phyloP scores from a whole-genome alignment of 495 filamentous ascomycete genomes.

The Clohesyomyces aquaticus region DNA sequence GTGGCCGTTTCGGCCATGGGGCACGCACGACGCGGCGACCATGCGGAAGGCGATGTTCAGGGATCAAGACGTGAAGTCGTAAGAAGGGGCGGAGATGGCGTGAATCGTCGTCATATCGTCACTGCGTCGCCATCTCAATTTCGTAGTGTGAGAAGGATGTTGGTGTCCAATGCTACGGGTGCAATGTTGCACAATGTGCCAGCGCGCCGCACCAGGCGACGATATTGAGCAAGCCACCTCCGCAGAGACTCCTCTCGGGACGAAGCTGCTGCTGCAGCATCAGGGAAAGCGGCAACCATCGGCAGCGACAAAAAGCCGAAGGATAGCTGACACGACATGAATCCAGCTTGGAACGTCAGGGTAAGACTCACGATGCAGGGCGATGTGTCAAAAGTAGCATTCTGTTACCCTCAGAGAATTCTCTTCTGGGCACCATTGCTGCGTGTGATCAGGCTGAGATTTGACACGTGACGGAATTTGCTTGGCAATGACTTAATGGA shows the following conservation, averaged over 20 bases:
- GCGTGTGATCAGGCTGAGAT: constrained; percentile 17
- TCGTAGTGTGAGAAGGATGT: constrained; percentile 5
- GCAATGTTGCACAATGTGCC: constrained; percentile 19
- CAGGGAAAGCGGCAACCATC: constrained; percentile 2
- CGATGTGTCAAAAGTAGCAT: constrained; percentile 22
- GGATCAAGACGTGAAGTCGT: constrained; percentile 18
- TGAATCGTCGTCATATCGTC: not conserved
- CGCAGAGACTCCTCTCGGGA: constrained; percentile 7
- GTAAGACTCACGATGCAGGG: constrained; percentile 3
- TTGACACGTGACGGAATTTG: constrained; percentile 12
- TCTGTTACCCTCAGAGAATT: constrained; percentile 24
- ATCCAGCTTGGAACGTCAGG: constrained; percentile 1
- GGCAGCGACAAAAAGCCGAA: not conserved
- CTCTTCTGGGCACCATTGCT: not conserved
- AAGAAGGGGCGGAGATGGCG: constrained; percentile 7
- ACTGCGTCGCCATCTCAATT: constrained; percentile 7
- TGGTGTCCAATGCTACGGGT: constrained; percentile 15
- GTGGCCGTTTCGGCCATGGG: not conserved
- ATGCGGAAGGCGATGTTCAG: constrained; percentile 1
- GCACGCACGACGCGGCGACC: not conserved
- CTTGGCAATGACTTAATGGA: constrained; percentile 12
- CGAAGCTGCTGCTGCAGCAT: not conserved
- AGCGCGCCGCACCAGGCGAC: not conserved
- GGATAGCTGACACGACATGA: not conserved
- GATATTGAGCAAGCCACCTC: constrained; percentile 12